Base-by-base conservation (phyloP, 169 alveolate species). In the Eimeria sp. region DNA sequence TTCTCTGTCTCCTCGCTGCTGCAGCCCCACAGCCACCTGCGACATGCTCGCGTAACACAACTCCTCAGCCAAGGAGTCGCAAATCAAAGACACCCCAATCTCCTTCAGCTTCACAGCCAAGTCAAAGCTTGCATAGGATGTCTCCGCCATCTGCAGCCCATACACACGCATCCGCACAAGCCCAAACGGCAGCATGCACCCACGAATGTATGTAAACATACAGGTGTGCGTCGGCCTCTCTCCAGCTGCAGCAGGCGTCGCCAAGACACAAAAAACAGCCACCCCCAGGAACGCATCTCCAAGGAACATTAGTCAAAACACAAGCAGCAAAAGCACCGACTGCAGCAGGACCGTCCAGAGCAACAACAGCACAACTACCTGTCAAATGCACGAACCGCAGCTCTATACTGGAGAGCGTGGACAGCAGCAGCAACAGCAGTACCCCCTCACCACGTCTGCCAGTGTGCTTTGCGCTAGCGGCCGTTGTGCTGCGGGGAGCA, bases 1-100 rank as follows among this genome's bases (percentile, higher is more conserved):
- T 96, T 98, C 98, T 72, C 97, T 97, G 88, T 98, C 99, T 49
- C 98, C 98, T 75, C 97, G 97, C 97, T 96, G 97, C 94, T 96
- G 97, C 78, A 97, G 91, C 61, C 95, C 89, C 45, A 22, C 54
- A 57, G 94, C 94, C 11, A 45, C 82, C 61, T 45, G 83, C 14
- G 65, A 40, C 65, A 87, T 3, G 34, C 82, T 63, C 43, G 83
- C 67, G 49, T 22, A 65, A 49, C 83, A 58, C 83, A 63, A 22
- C 94, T 58, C 94, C 47, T 58, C 83, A 4, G 67, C 94, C 67
- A 65, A n/a, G 20, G 27, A 3, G 43, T 58, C 82, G 83, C 83
- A 87, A 20, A 63, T 40, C 65, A 58, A 82, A 10, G 82, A 65
- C 61, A 58, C 61, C 65, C 82, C 78, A 58, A 65, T 30, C 83